Conservation (phyloP, 2,329 filamentous ascomycete species). For the Raffaelea deltoideospora region DNA sequence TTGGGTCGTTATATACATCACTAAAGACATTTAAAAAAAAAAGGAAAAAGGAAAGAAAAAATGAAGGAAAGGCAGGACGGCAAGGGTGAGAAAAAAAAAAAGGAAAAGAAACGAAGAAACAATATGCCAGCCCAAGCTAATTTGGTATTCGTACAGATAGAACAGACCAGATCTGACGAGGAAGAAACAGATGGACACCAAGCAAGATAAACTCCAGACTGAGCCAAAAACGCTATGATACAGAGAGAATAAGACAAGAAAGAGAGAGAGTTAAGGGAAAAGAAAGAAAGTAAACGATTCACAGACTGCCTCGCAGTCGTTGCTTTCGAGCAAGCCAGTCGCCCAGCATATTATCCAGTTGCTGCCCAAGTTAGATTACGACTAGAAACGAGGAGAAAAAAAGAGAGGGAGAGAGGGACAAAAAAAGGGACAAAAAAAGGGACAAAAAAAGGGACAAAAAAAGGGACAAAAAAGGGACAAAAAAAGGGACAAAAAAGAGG, state of each 20-base stretch:
- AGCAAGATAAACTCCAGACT: neutral
- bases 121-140: too few species aligned
- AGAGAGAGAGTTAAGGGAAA: neutral
- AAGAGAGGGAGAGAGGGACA: neutral
- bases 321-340: slow-evolving; percentile 64
- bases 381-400: neutral
- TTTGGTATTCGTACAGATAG: too few species aligned
- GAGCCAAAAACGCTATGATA: neutral
- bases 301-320: slow-evolving; percentile 38
- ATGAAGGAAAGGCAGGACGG: neutral
- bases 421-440: neutral
- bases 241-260: neutral
- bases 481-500: neutral
- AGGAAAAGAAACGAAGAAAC: neutral
- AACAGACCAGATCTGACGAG: neutral
- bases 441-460: neutral
- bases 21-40: neutral
- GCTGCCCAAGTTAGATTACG: slow-evolving; percentile 22
- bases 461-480: too few species aligned
- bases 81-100: neutral
- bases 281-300: slow-evolving; percentile 3
- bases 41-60: neutral
- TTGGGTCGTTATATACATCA: too few species aligned
- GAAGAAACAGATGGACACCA: neutral
- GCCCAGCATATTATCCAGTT: slow-evolving; percentile 76